Conservation (phyloP, 106 monocot genomes). For the Narthecium ossifragum region DNA sequence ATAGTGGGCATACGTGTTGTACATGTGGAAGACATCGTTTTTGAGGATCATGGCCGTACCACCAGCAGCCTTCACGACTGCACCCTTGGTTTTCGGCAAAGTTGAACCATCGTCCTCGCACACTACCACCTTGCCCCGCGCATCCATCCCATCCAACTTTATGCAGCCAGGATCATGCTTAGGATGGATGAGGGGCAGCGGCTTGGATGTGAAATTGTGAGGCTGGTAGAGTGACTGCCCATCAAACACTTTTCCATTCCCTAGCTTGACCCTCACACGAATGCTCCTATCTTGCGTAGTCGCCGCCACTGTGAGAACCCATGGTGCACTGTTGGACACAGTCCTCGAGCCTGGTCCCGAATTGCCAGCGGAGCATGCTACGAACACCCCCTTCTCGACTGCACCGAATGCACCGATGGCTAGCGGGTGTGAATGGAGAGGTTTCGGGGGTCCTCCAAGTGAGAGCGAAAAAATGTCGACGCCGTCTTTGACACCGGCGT, state of each 20-base stretch:
- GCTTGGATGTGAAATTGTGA: constrained; percentile 8
- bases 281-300: constrained; percentile 30
- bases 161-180: too few relatives aligned
- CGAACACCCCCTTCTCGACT: constrained; percentile 20
- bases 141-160: neutral
- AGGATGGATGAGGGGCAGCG: constrained; percentile 8
- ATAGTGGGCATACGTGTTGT: neutral
- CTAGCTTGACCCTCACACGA: constrained; percentile 21
- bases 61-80: neutral
- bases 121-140: constrained; percentile 1
- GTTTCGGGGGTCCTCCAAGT: constrained; percentile 20
- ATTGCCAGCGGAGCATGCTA: constrained; percentile 30
- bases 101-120: neutral
- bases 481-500: constrained; percentile 23
- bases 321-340: constrained; percentile 33
- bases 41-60: constrained; percentile 2
- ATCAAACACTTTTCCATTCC: constrained; percentile 14
- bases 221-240: constrained; percentile 29
- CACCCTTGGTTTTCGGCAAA: neutral
- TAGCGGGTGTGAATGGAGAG: constrained; percentile 14
- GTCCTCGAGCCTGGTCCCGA: constrained; percentile 25
- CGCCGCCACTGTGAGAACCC: constrained; percentile 44
- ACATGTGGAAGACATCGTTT: neutral
- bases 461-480: constrained; percentile 37
- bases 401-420: constrained; percentile 31